Percentiles rank a stretch among this genome's conserved stretches.
Evolutionary conservation across 345 rosid species (phyloP).

Genomic region (Excoecaria agallocha): DNA sequence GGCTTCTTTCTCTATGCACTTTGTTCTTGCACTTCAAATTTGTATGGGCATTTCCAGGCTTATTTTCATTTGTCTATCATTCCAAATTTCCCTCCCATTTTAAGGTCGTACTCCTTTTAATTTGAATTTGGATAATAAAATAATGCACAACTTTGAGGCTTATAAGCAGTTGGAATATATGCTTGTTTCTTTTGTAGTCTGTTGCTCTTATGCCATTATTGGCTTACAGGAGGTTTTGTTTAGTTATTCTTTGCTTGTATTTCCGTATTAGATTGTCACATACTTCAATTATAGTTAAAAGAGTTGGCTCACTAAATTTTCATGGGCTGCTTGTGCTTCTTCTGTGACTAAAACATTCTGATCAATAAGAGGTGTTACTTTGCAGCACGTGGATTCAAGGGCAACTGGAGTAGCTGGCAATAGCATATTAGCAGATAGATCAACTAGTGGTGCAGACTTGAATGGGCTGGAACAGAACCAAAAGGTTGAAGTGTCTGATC

Average conservation of each 20-base stretch:
- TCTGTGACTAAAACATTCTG: not conserved
- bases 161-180: not conserved
- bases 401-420: constrained; percentile 35
- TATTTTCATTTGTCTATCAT: not conserved
- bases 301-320: constrained; percentile 1
- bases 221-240: not conserved
- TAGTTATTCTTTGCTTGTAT: not conserved
- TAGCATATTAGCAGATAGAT: constrained; percentile 29
- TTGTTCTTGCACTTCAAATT: not conserved
- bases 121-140: not conserved
- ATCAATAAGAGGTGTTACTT: not conserved
- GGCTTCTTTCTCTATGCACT: not conserved
- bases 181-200: not conserved
- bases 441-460: constrained; percentile 22
- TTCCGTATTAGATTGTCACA: not conserved
- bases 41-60: not conserved
- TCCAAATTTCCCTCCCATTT: not conserved
- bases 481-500: constrained; percentile 24
- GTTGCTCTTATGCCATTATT: not conserved
- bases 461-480: constrained; percentile 32
- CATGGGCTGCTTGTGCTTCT: not conserved
- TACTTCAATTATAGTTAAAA: not conserved
- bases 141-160: not conserved
- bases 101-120: not conserved
- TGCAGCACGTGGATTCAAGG: constrained; percentile 30